Evolutionary conservation across 495 filamentous ascomycete species (phyloP).

Genomic region (Xylaria bambusicola): DNA sequence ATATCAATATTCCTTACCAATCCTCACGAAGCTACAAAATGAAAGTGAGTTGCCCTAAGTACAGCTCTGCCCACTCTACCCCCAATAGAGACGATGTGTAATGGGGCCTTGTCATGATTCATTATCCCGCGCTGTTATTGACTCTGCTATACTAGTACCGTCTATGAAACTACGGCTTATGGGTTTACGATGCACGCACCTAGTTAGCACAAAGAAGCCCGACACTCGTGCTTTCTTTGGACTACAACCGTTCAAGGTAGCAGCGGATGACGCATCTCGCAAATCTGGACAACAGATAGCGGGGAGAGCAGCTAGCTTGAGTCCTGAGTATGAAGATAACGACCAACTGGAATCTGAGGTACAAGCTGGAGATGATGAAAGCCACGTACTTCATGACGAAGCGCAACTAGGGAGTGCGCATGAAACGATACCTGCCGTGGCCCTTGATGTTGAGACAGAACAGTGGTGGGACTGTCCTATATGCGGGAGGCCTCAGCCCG

Average conservation of each 20-base stretch:
- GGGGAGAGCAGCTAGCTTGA: slow-evolving; percentile 4
- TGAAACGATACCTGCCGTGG: slow-evolving; percentile 15
- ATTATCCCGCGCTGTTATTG: not conserved
- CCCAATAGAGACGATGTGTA: too few species aligned
- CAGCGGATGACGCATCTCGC: slow-evolving; percentile 7
- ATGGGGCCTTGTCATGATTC: not conserved
- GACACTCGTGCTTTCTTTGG: slow-evolving; percentile 81
- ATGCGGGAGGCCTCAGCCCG: slow-evolving; percentile 69
- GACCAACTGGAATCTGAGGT: slow-evolving; percentile 3
- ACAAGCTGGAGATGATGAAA: not conserved
- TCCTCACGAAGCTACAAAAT: slow-evolving; percentile 81
- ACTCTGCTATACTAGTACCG: slow-evolving; percentile 46
- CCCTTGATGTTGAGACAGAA: slow-evolving; percentile 51
- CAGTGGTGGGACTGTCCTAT: slow-evolving; percentile 86
- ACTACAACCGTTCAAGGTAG: slow-evolving; percentile 36
- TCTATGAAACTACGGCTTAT: slow-evolving; percentile 81
- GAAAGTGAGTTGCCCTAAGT: slow-evolving; percentile 49
- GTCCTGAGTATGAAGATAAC: slow-evolving; percentile 20
- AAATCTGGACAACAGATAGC: slow-evolving; percentile 26
- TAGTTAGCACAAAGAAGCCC: slow-evolving; percentile 79
- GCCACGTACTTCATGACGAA: not conserved
- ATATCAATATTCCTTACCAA: slow-evolving; percentile 78
- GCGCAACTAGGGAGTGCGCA: not conserved
- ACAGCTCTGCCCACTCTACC: not conserved
- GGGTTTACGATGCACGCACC: slow-evolving; percentile 82